These are phyloP conservation scores for Ramaria rubella DNA, from an alignment of 768 basidiomycete species.

Conservation along the genomic window DNA sequence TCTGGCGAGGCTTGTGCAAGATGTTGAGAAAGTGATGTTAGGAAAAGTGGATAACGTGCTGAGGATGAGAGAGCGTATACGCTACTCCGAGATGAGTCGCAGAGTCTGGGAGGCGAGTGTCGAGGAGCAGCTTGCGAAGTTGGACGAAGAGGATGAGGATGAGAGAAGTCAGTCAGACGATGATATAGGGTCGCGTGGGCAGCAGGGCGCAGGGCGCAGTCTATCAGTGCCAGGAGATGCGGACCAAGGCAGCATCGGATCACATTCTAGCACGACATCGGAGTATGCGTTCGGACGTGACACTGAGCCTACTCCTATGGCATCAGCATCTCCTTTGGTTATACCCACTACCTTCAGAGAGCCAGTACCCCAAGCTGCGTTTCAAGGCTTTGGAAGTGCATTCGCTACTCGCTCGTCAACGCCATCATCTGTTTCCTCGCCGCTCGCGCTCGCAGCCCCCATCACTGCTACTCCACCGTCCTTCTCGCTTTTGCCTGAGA, in stretches of 20 bases:
- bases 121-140: conserved; percentile 52
- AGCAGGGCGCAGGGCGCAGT: conserved; percentile 15
- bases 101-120: conserved; percentile 95
- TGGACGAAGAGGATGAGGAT: conserved; percentile 50
- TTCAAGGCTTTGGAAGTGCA: conserved; percentile 22
- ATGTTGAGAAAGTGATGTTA: conserved; percentile 83
- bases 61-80: conserved; percentile 93
- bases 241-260: conserved; percentile 34
- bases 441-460: conserved; percentile 76
- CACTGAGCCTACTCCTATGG: conserved; percentile 61
- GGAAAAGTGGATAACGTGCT: conserved; percentile 94
- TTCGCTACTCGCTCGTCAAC: conserved; percentile 69
- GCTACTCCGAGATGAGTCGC: conserved; percentile 94
- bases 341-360: not conserved
- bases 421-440: conserved; percentile 83
- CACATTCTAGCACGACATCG: conserved; percentile 57
- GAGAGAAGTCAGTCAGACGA: conserved; percentile 38
- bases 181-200: conserved; percentile 17
- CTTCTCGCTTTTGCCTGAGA: conserved; percentile 31
- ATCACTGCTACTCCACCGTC: conserved; percentile 60
- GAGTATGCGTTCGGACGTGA: conserved; percentile 53
- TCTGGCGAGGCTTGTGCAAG: conserved; percentile 72
- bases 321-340: conserved; percentile 40
- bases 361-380: conserved; percentile 11
- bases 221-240: conserved; percentile 13